Evolutionary conservation across 2,329 filamentous ascomycete species (phyloP).

Genomic region (Xylaria sp.): DNA sequence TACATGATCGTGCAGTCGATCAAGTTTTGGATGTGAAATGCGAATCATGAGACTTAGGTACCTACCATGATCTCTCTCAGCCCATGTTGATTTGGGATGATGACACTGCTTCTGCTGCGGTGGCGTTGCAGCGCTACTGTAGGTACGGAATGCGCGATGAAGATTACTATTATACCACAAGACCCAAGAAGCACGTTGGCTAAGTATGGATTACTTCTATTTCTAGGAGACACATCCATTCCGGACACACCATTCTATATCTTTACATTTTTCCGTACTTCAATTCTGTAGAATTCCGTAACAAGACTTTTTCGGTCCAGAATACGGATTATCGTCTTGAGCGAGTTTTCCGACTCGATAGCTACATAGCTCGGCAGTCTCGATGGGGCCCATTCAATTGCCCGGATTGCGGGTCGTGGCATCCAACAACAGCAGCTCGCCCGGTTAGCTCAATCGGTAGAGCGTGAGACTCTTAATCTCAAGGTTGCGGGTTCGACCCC

Average conservation of each 20-base stretch:
- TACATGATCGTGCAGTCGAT: not conserved
- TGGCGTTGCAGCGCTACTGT: no score
- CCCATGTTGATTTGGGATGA: not conserved
- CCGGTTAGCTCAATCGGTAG: conserved; percentile 66
- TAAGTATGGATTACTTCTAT: no score
- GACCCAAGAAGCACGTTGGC: no score
- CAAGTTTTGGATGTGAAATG: not conserved
- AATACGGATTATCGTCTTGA: no score
- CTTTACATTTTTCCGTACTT: no score
- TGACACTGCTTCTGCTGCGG: not conserved
- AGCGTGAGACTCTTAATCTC: conserved; percentile 64
- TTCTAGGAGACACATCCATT: no score
- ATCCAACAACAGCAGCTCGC: conserved; percentile 26
- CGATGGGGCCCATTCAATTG: not conserved
- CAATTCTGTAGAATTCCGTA: no score
- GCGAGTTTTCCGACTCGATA: not conserved
- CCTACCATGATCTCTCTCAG: not conserved
- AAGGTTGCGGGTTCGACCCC: conserved; percentile 30
- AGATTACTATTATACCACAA: no score
- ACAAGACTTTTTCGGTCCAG: no score
- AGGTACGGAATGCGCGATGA: no score
- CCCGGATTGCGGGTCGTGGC: not conserved
- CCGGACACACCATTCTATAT: no score
- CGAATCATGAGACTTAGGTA: not conserved
- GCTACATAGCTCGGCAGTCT: not conserved